These are phyloP conservation scores for Syncephalastrum contaminatum DNA, from an alignment of 371 early-diverging fungal genomes.

Conservation along the genomic window DNA sequence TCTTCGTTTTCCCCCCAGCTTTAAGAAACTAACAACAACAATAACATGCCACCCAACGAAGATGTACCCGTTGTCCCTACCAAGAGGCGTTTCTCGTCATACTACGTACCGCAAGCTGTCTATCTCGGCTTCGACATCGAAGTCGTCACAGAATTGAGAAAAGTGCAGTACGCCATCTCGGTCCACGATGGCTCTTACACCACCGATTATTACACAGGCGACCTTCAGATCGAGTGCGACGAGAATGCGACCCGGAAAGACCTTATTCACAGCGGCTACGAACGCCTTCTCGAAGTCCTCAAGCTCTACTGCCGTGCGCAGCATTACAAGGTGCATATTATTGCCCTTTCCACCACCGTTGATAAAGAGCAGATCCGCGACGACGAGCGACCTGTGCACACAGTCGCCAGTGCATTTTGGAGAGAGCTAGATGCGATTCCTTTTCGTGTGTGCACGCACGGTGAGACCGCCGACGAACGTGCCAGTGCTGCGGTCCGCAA, in stretches of 20 bases:
- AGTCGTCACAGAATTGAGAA: constrained; percentile 25
- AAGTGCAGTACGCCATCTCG: constrained; percentile 41
- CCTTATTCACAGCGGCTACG: constrained; percentile 27
- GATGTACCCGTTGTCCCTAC: constrained; percentile 29
- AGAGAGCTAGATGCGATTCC: constrained; percentile 75
- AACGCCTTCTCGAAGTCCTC: constrained; percentile 41
- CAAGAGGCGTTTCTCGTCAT: constrained; percentile 32
- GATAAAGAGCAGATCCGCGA: constrained; percentile 20
- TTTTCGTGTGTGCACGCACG: constrained; percentile 60
- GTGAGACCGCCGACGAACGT: constrained; percentile 64
- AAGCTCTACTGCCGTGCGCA: constrained; percentile 41
- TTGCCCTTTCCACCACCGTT: constrained; percentile 40
- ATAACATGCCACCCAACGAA: constrained; percentile 34
- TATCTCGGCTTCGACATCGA: constrained; percentile 66
- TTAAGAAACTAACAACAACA: no score
- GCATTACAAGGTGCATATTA: constrained; percentile 55
- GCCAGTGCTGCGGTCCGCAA: constrained; percentile 75
- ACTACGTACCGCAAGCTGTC: constrained; percentile 46
- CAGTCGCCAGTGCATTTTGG: constrained; percentile 67
- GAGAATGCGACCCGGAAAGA: constrained; percentile 18
- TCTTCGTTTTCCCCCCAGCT: background rate
- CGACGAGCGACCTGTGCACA: constrained; percentile 14
- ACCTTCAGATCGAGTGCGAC: constrained; percentile 9
- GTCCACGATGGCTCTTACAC: constrained; percentile 64
- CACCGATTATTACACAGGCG: constrained; percentile 49